A percentile compares a stretch with the other conserved stretches of the same genome.
Evolutionary conservation across 2,329 filamentous ascomycete species (phyloP).

Genomic region (Madurella mycetomatis): DNA sequence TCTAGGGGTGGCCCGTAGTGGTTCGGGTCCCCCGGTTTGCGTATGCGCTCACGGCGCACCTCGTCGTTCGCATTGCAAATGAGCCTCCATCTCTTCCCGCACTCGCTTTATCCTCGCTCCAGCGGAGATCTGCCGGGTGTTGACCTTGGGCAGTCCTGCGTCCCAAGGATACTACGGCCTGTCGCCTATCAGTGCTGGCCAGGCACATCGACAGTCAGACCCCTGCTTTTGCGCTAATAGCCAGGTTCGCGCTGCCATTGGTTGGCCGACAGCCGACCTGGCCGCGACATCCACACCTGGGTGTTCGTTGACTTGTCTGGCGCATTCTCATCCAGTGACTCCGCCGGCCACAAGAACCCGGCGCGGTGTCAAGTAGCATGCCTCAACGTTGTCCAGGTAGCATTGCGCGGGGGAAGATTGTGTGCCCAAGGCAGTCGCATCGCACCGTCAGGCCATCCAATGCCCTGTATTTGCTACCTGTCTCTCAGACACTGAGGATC

Average conservation of each 20-base stretch:
- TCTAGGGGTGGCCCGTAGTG: too few species aligned
- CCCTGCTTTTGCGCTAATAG: conserved; percentile 16
- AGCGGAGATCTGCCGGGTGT: not conserved
- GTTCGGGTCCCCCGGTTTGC: too few species aligned
- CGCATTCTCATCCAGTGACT: conserved; percentile 27
- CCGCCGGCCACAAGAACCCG: conserved; percentile 13
- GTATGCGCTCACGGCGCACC: too few species aligned
- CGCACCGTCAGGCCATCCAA: conserved; percentile 12
- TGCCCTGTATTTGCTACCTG: not conserved
- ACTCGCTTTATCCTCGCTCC: not conserved
- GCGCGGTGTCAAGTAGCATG: conserved; percentile 13
- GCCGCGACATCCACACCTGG: conserved; percentile 18
- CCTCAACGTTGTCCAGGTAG: conserved; percentile 9
- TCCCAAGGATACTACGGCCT: conserved; percentile 2
- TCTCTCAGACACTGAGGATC: not conserved
- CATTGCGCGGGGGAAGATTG: conserved; percentile 11
- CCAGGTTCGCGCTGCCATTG: conserved; percentile 20
- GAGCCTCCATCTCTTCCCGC: too few species aligned
- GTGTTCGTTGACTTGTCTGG: conserved; percentile 23
- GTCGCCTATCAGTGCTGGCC: not conserved
- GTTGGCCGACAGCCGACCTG: conserved; percentile 18
- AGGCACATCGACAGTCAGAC: conserved; percentile 12
- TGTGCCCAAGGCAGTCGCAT: conserved; percentile 15
- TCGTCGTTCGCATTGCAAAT: not conserved
- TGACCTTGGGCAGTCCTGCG: conserved; percentile 18